Evolutionary conservation across 805 yeast species (phyloP).

Genomic region (Ogataea nitratoaversa): DNA sequence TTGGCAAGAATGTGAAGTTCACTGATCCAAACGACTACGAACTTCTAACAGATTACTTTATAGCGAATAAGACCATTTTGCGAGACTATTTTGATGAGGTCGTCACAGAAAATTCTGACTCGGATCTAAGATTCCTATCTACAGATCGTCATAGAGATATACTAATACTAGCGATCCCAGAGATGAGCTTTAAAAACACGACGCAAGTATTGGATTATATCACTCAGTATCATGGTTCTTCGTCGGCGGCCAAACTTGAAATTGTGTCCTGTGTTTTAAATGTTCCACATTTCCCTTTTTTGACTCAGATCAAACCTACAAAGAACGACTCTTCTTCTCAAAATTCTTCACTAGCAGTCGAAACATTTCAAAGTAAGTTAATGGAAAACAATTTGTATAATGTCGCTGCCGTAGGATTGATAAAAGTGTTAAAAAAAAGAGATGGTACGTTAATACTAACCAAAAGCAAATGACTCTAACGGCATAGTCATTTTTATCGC

Average conservation of each 20-base stretch:
- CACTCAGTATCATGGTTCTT: neutral
- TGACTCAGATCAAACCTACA: constrained; percentile 9
- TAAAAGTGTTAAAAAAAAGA: constrained; percentile 15
- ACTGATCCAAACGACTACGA: constrained; percentile 21
- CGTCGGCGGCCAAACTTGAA: constrained; percentile 3
- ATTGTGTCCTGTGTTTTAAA: constrained; percentile 20
- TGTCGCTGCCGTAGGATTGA: constrained; percentile 24
- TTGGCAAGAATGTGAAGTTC: neutral
- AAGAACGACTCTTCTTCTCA: neutral
- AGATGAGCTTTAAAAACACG: constrained; percentile 10
- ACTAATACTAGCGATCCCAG: constrained; percentile 15
- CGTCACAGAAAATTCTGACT: neutral
- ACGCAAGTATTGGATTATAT: constrained; percentile 10
- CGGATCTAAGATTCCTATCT: constrained; percentile 1
- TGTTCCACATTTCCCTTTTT: constrained; percentile 21
- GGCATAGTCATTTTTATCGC: no score
- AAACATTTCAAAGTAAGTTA: neutral
- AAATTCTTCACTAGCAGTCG: neutral
- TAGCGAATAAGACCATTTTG: constrained; percentile 9
- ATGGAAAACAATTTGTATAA: constrained; percentile 18
- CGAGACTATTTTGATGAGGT: constrained; percentile 3
- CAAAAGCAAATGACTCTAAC: no score
- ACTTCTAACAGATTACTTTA: constrained; percentile 19
- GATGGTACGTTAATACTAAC: constrained; percentile 21
- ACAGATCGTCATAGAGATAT: constrained; percentile 1